Evolutionary conservation across 1,139 yeast genomes (phyloP).

Genomic region (Pichia terricola): DNA sequence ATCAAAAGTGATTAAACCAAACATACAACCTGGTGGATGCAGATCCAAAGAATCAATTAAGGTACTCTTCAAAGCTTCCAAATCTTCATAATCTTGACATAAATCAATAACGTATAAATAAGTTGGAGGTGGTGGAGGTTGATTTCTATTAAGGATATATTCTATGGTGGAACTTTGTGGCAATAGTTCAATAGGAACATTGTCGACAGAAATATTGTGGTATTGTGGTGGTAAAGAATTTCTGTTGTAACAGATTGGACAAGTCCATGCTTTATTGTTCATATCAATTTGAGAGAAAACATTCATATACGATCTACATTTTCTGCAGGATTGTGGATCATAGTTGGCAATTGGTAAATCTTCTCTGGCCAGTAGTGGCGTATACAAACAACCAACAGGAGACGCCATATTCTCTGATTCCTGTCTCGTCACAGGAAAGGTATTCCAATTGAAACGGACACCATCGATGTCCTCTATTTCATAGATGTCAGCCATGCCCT

Average conservation of each 20-base stretch:
- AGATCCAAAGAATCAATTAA: conserved; percentile 71
- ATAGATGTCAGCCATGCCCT: conserved; percentile 25
- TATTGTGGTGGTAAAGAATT: conserved; percentile 88
- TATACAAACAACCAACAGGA: conserved; percentile 89
- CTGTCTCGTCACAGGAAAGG: conserved; percentile 72
- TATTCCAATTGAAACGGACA: conserved; percentile 48
- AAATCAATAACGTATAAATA: conserved; percentile 85
- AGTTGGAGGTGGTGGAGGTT: conserved; percentile 75
- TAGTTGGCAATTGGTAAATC: conserved; percentile 76
- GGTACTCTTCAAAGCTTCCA: conserved; percentile 81
- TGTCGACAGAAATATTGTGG: conserved; percentile 72
- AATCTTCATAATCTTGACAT: conserved; percentile 90
- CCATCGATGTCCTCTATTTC: conserved; percentile 31
- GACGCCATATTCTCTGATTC: conserved; percentile 91
- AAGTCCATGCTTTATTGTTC: conserved; percentile 75
- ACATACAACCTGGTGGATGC: conserved; percentile 87
- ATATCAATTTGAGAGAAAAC: conserved; percentile 84
- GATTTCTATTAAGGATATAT: conserved; percentile 64
- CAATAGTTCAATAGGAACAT: conserved; percentile 80
- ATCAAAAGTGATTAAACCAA: conserved; percentile 89
- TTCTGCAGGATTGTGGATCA: conserved; percentile 84
- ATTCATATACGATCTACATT: conserved; percentile 80
- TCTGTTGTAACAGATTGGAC: conserved; percentile 78
- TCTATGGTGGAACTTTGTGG: conserved; percentile 80
- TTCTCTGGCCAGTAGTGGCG: conserved; percentile 77